Base-by-base conservation (phyloP, 208 protist species). In the Wallacemonas sp. region DNA sequence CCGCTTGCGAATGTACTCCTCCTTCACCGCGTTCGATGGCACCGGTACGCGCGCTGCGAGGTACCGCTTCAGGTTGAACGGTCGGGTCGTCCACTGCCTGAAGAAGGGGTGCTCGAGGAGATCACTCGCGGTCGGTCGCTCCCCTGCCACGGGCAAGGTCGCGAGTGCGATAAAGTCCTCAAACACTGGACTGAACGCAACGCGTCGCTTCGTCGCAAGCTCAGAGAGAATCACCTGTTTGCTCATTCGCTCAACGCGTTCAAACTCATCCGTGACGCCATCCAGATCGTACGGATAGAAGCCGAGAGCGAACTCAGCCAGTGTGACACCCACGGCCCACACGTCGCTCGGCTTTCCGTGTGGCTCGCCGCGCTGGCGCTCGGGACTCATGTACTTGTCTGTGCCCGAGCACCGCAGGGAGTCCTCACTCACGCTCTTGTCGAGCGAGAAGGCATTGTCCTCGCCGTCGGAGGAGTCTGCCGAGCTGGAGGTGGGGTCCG, bases 41-140 rank as follows among this genome's bases (percentile, higher is more conserved):
- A 83, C 71, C 15, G 60, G 58, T 50, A 86, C 71, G 13, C 82
- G 80, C 17, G 58, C 37, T 5, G 66, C 66, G 17, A 94, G 71
- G 71, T 92, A 90, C n/a, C 68, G 75, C 70, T 86, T 81, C 62
- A 94, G 66, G 63, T 86, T 77, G 42, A 92, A 94, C 0, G 85
- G 80, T 21, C 64, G 64, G 38, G 39, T 32, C 21, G 62, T 68
- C 85, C 89, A 94, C 78, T 94, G 89, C 27, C 76, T 63, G 59
- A 96, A 93, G 69, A 94, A 96, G 0, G 88, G 88, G 66, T 96
- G 91, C 68, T 91, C 87, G 6, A 94, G 85, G 45, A 96, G 78
- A 59, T 93, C 84, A 54, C 79, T 50, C 10, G 88, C 88, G 8
- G 87, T 92, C 26, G 82, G 81, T 5, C 91, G 82, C 57, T 90